phyloP scores from a whole-genome alignment of 441 rosid species.

The Arabidopsis lyrata region DNA sequence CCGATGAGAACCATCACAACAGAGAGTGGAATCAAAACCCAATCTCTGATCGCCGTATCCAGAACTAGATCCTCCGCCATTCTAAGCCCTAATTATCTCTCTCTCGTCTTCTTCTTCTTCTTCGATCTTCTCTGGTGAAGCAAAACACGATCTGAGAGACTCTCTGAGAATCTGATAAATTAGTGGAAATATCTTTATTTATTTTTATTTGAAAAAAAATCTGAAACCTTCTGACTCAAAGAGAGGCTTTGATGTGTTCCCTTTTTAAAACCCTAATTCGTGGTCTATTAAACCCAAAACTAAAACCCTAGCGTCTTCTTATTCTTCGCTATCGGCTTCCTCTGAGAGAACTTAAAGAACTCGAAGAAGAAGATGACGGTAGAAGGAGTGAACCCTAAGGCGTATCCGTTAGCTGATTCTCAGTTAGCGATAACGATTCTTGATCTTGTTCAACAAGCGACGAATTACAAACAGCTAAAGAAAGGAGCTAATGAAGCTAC shows the following conservation, averaged over 20 bases:
- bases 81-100: conserved; percentile 24
- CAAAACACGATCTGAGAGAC: conserved; percentile 37
- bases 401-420: conserved; percentile 88
- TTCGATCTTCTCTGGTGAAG: conserved; percentile 40
- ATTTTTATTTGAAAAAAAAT: neutral
- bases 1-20: conserved; percentile 98
- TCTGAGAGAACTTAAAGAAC: neutral
- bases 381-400: conserved; percentile 89
- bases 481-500: conserved; percentile 98
- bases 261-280: conserved; percentile 34
- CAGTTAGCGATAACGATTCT: conserved; percentile 74
- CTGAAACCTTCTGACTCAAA: neutral
- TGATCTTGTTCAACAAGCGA: conserved; percentile 95
- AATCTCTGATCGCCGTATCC: no score
- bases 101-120: conserved; percentile 15
- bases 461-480: conserved; percentile 94
- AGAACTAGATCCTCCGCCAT: no score
- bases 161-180: neutral
- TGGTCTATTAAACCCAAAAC: neutral
- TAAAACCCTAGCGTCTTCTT: conserved; percentile 31
- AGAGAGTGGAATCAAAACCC: no score
- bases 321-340: neutral
- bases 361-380: conserved; percentile 49
- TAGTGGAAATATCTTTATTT: conserved; percentile 1
- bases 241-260: neutral